These are phyloP conservation scores for Coriaria nepalensis DNA, from an alignment of 306 rosid species.

Conservation along the genomic window DNA sequence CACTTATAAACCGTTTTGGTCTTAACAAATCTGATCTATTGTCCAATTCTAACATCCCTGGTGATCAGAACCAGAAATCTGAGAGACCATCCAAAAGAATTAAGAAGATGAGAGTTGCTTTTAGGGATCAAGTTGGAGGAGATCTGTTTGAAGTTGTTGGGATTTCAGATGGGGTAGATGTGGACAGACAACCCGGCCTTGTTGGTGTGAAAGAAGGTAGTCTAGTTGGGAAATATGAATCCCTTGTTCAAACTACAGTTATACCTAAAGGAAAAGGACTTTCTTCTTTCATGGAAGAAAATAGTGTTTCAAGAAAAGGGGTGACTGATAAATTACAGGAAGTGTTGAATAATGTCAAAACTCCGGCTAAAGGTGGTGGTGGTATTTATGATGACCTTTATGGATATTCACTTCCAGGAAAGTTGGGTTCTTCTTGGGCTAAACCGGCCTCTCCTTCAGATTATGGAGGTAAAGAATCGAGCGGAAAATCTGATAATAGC, in stretches of 20 bases:
- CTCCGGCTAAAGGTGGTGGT: constrained; percentile 44
- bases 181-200: constrained; percentile 94
- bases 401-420: constrained; percentile 73
- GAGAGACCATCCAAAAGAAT: constrained; percentile 65
- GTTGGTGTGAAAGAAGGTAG: constrained; percentile 95
- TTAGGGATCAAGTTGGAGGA: constrained; percentile 94
- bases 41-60: constrained; percentile 30
- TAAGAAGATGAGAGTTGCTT: constrained; percentile 64
- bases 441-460: constrained; percentile 28
- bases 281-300: constrained; percentile 36
- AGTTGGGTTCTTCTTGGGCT: constrained; percentile 93
- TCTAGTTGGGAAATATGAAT: constrained; percentile 89
- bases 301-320: constrained; percentile 50
- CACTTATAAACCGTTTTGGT: constrained; percentile 72
- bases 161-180: constrained; percentile 84
- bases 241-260: constrained; percentile 78
- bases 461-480: constrained; percentile 21
- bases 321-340: constrained; percentile 88
- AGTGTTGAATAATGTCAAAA: constrained; percentile 71
- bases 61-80: constrained; percentile 23
- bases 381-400: constrained; percentile 84
- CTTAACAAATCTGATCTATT: constrained; percentile 36
- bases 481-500: constrained; percentile 33
- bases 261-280: constrained; percentile 90
- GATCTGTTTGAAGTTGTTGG: constrained; percentile 85